phyloP scores from a whole-genome alignment of 768 basidiomycete species.

The Leccinellum rugosiceps region DNA sequence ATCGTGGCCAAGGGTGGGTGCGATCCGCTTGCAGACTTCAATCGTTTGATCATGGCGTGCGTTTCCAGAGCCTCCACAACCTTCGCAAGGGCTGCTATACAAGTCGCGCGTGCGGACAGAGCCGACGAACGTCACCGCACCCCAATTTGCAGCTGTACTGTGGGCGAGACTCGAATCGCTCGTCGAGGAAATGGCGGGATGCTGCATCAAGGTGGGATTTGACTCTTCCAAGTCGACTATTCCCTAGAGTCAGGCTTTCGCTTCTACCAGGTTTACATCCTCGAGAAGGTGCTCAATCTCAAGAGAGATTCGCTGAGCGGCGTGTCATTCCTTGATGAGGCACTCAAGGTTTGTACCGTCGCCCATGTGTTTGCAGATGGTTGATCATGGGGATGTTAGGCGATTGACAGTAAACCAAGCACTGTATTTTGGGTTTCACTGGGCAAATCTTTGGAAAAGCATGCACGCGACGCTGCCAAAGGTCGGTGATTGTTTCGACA shows the following conservation, averaged over 20 bases:
- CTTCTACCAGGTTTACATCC: slow-evolving; percentile 72
- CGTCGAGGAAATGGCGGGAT: slow-evolving; percentile 80
- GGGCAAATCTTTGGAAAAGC: slow-evolving; percentile 75
- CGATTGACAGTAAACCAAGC: slow-evolving; percentile 88
- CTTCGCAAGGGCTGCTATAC: slow-evolving; percentile 52
- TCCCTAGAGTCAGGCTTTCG: not conserved
- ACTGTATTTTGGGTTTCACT: slow-evolving; percentile 88
- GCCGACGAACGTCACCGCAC: slow-evolving; percentile 83
- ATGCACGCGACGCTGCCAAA: slow-evolving; percentile 76
- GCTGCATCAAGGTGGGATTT: slow-evolving; percentile 76
- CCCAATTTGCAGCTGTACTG: slow-evolving; percentile 73
- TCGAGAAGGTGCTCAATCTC: slow-evolving; percentile 89
- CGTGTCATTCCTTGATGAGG: slow-evolving; percentile 82
- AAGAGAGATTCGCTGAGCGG: slow-evolving; percentile 83
- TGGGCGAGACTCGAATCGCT: slow-evolving; percentile 65
- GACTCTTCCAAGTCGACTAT: not conserved
- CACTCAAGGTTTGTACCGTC: slow-evolving; percentile 69
- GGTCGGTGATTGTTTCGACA: slow-evolving; percentile 39
- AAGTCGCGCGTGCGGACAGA: slow-evolving; percentile 86
- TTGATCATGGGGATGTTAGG: slow-evolving; percentile 39
- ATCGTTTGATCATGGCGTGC: not conserved
- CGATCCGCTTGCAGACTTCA: not conserved
- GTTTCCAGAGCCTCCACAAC: slow-evolving; percentile 18
- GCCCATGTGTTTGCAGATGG: not conserved
- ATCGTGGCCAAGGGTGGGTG: slow-evolving; percentile 69